Conservation (phyloP, 352 stramenopile genomes). For the Pythium plurisporium region DNA sequence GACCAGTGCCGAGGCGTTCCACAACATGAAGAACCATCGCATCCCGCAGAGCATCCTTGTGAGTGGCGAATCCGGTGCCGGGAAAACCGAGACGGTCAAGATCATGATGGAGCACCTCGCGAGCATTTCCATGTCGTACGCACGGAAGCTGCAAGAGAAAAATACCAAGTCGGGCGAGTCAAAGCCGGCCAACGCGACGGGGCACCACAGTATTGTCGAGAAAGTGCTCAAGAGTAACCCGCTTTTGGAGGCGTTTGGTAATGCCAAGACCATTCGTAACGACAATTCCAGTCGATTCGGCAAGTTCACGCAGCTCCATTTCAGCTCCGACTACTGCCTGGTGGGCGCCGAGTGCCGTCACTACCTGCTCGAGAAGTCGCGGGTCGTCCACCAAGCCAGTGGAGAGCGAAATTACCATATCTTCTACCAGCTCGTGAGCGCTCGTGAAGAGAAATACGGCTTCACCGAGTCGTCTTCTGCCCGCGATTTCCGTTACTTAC, state of each 20-base stretch:
- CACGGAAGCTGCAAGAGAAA: constrained; percentile 59
- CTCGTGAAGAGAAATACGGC: constrained; percentile 49
- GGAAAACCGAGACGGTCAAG: constrained; percentile 95
- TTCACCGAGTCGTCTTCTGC: constrained; percentile 43
- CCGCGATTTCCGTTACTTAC: constrained; percentile 67
- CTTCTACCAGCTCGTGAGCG: constrained; percentile 94
- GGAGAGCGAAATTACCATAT: constrained; percentile 99
- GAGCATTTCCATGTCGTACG: constrained; percentile 69
- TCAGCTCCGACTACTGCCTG: constrained; percentile 85
- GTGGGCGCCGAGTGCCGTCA: constrained; percentile 86
- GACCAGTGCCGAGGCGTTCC: constrained; percentile 79
- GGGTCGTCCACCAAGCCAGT: constrained; percentile 85
- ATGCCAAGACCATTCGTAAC: constrained; percentile 91
- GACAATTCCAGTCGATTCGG: constrained; percentile 95
- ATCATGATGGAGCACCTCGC: constrained; percentile 96
- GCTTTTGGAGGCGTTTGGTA: constrained; percentile 88
- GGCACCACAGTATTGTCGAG: constrained; percentile 61
- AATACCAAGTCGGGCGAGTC: constrained; percentile 75
- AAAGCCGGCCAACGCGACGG: constrained; percentile 23
- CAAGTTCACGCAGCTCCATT: constrained; percentile 94
- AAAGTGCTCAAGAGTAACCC: constrained; percentile 91
- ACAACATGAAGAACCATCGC: constrained; percentile 71
- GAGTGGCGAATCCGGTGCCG: constrained; percentile 90
- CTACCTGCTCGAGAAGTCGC: constrained; percentile 98
- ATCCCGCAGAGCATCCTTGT: constrained; percentile 89